Evolutionary conservation across 148 eudicot species (phyloP), one percentile per base, ranked within the genome.

Genomic region (Selenicereus undatus): DNA sequence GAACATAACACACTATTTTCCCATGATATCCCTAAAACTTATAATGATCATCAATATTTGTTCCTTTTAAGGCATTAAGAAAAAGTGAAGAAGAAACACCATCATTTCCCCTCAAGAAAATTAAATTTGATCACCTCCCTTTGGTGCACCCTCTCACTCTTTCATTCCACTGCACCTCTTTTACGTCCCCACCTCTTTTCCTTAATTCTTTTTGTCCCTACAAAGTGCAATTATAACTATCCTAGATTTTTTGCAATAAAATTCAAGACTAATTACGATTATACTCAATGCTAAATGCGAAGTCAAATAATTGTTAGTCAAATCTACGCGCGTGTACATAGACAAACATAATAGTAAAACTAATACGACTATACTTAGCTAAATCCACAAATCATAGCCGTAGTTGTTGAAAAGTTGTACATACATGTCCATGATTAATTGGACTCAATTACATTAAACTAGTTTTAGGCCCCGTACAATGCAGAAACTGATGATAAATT

Each of bases 31-130:
- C 68, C 7, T 64, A 64, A 64, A 64, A 64, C 27, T 64, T 64
- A 64, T n/a, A 64, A 64, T 64, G 68, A 64, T 64, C 29, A 64
- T 64, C 27, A 8, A 64, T 64, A 64, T 64, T 64, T 64, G 68
- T n/a, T 24, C 11, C 29, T 24, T 64, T 64, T n/a, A 64, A 24
- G 27, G 68, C 68, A 64, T 64, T 64, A 64, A 64, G 68, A 64
- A 80, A 64, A 84, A 76, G 86, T 76, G 58, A 84, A 35, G 68
- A 77, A 76, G n/a, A 64, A 77, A 84, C 86, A 84, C 54, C 78
- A 84, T 84, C 81, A 84, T 84, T 84, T 84, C 45, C 24, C 32
- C 75, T 80, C 76, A 26, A 76, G 86, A 84, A 84, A 72, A 64
- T 76, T 69, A 56, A 84, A 72, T 51, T 76, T 69, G 17, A 80